These are phyloP conservation scores for Solanum chacoense DNA, from an alignment of 305 asterid species.

Conservation along the genomic window DNA sequence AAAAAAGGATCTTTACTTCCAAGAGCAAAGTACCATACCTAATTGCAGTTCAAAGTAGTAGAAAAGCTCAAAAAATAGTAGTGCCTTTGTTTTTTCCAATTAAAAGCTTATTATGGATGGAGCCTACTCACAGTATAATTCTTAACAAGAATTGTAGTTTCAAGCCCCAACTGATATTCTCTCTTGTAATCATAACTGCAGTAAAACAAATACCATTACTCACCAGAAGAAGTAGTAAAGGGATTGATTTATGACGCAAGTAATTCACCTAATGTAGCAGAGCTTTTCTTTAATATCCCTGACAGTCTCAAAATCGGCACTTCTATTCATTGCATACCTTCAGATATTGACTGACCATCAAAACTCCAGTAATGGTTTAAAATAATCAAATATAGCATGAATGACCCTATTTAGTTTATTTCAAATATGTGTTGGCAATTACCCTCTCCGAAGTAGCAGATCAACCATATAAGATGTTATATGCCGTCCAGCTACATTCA, in stretches of 20 bases:
- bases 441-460: conserved; percentile 92
- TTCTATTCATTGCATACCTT: conserved; percentile 89
- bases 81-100: background rate
- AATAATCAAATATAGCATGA: background rate
- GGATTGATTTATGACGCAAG: background rate
- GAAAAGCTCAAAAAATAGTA: background rate
- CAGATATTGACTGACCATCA: conserved; percentile 7
- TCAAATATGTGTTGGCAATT: conserved; percentile 14
- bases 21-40: background rate
- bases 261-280: conserved; percentile 75
- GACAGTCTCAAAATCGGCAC: conserved; percentile 91
- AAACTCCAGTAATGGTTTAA: background rate
- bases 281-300: conserved; percentile 93
- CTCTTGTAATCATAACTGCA: conserved; percentile 90
- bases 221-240: conserved; percentile 7
- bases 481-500: conserved; percentile 95
- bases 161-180: conserved; percentile 96
- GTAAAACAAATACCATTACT: conserved; percentile 1
- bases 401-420: background rate
- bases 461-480: conserved; percentile 93
- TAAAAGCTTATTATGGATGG: conserved; percentile 1
- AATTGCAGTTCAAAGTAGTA: background rate
- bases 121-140: conserved; percentile 75
- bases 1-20: background rate
- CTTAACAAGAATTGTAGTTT: conserved; percentile 88